phyloP scores from a whole-genome alignment of 768 basidiomycete genomes.

The Mycena sanguinolenta region DNA sequence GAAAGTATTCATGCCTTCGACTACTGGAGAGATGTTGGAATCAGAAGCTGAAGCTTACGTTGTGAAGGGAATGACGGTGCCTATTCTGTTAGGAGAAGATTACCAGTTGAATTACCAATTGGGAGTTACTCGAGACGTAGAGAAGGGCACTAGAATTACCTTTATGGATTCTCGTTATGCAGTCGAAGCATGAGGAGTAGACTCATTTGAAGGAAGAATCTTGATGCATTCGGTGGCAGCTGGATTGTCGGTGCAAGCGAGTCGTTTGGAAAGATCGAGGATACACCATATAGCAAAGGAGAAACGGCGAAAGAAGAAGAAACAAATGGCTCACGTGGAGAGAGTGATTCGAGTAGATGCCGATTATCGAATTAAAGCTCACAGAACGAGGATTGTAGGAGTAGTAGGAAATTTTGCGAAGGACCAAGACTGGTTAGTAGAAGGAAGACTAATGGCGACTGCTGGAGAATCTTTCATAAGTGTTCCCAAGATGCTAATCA shows the following conservation, averaged over 20 bases:
- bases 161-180: background rate
- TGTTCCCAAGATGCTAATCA: background rate
- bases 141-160: background rate
- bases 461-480: background rate
- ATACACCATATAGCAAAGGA: too few species aligned
- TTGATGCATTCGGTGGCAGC: too few species aligned
- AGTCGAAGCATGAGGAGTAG: too few species aligned
- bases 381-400: background rate
- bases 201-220: too few species aligned
- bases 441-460: background rate
- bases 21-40: background rate
- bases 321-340: too few species aligned
- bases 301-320: too few species aligned
- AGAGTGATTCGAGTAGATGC: background rate
- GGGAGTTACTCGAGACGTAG: background rate
- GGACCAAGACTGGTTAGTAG: background rate
- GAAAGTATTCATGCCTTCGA: background rate
- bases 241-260: too few species aligned
- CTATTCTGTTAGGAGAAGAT: background rate
- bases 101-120: background rate
- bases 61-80: background rate
- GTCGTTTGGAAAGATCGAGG: too few species aligned
- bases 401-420: background rate
- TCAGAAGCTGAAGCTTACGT: constrained; percentile 3
- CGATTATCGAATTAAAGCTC: background rate